A percentile compares a stretch with the other conserved stretches of the same genome.
phyloP scores from a whole-genome alignment of 805 yeast genomes.

The Blastobotrys terrestris region DNA sequence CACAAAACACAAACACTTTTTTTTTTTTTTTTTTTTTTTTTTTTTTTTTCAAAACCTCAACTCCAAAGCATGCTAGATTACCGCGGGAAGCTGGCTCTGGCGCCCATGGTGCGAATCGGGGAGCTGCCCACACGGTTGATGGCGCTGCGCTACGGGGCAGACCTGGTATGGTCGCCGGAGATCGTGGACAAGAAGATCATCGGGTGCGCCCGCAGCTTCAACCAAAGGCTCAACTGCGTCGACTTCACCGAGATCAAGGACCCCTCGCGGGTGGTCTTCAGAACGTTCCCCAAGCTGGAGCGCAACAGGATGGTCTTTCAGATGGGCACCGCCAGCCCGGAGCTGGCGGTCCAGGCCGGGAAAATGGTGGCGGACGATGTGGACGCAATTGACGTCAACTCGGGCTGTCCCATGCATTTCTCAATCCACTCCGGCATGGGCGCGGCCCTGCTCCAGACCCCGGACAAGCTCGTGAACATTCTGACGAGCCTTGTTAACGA shows the following conservation, averaged over 20 bases:
- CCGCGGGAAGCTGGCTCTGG: constrained; percentile 74
- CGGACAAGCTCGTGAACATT: constrained; percentile 70
- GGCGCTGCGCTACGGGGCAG: constrained; percentile 82
- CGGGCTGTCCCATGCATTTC: constrained; percentile 97
- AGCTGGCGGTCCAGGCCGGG: constrained; percentile 85
- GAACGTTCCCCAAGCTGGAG: constrained; percentile 64
- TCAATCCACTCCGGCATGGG: constrained; percentile 97
- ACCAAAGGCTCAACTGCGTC: constrained; percentile 33
- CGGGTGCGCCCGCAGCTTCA: constrained; percentile 58
- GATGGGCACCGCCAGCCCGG: constrained; percentile 81
- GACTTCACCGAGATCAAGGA: constrained; percentile 32
- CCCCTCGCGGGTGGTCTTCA: constrained; percentile 51
- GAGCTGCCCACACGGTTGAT: constrained; percentile 85
- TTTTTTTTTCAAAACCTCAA: not conserved
- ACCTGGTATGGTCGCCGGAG: constrained; percentile 95
- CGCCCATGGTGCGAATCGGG: constrained; percentile 91
- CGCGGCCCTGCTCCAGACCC: constrained; percentile 79
- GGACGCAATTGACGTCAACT: constrained; percentile 86
- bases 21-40: not conserved
- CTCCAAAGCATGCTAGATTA: constrained; percentile 50
- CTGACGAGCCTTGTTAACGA: constrained; percentile 61
- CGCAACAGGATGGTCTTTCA: constrained; percentile 72
- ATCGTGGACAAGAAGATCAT: constrained; percentile 80
- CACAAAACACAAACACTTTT: too few relatives aligned
- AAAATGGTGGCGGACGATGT: constrained; percentile 75